Evolutionary conservation across 2,329 filamentous ascomycete species (phyloP), one percentile per base, ranked within the genome.

Genomic region (Arthrobotrys pseudoclavata): DNA sequence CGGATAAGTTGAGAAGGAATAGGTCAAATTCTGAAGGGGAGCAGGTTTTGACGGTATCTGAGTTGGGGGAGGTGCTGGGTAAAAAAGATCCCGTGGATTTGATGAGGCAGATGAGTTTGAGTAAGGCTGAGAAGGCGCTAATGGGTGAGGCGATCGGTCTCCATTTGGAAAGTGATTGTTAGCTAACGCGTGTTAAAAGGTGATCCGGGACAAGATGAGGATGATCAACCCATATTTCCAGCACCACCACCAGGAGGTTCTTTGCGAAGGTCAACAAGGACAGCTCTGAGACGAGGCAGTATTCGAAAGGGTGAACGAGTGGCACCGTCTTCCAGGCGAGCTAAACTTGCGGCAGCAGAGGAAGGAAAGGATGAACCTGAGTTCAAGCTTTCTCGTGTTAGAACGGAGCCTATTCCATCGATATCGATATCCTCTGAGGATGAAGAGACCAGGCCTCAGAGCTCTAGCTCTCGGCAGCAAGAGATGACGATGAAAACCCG

Each of bases 261-360:
- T 34, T 85, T 99, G 60, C 91, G 96, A 81, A 89, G 96, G 79
- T 97, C 96, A 12, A 99, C 94, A 20, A 89, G 93, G 68, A 99
- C 96, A 4, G 95, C 92, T 26, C 98, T 98, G 83, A 87, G 94
- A 81, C 93, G 92, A 72, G 94, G 94, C 37, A 97, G 94, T 85
- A 84, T 97, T 79, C 91, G 92, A 62, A 92, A 91, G 80, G 91
- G 92, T 24, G 92, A 96, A 76, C 88, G 92, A 67, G 86, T 89
- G 2, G 89, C 91, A 0, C 91, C 93, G 80, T 84, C 85, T 20
- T 83, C 85, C 42, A 85, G 85, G 42, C 82, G 85, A 26, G 86
- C 86, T n/a, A 85, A 87, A n/a, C 86, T 86, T 4, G 72, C 77
- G 80, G 78, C 70, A 80, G 81, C 63, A 76, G 81, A 29, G 29